Base-by-base conservation (phyloP, 768 basidiomycete genomes). In the Saitozyma sp. region DNA sequence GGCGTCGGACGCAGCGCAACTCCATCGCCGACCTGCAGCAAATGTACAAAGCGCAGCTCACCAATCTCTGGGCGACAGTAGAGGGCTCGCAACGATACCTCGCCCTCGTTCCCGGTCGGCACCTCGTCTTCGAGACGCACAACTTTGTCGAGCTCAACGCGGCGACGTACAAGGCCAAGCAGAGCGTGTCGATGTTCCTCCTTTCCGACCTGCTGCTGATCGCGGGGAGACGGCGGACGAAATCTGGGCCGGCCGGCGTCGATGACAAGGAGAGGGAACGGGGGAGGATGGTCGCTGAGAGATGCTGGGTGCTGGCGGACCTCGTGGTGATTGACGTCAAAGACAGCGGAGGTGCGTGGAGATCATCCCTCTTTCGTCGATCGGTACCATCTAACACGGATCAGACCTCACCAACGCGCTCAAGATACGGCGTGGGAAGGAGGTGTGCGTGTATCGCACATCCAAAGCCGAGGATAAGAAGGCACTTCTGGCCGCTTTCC, bases 21-120 rank as follows among this genome's bases (percentile, higher is more conserved):
- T 98, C 95, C 11, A 85, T 98, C n/a, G 91, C 92, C 39, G 94
- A 99, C 80, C 86, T 98, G 40, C 89, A 91, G 54, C 87, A 92
- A 59, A 85, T 98, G 62, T 98, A 98, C 76, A 91, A 90, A 66
- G 90, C 90, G 58, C 96, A 98, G 82, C 90, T 98, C 84, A 91
- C 93, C 72, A 85, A 86, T 0, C 83, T 98, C 0, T 94, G 96
- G 78, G 82, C 89, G 0, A 87, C 89, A 58, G 90, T 98, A 66
- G 92, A 97, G 70, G 96, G 96, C 39, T 91, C 93, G 0, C 88
- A 92, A 67, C 97, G 97, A 78, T 95, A 94, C 77, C 88, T 92
- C 0, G 94, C 95, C 0, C 87, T 90, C 11, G 89, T 88, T 0
- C 89, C 92, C 10, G 94, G 94, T 14, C 84, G 96, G 59, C 96